Conservation (phyloP, 257 asterid species). For the Penstemon barbatus region DNA sequence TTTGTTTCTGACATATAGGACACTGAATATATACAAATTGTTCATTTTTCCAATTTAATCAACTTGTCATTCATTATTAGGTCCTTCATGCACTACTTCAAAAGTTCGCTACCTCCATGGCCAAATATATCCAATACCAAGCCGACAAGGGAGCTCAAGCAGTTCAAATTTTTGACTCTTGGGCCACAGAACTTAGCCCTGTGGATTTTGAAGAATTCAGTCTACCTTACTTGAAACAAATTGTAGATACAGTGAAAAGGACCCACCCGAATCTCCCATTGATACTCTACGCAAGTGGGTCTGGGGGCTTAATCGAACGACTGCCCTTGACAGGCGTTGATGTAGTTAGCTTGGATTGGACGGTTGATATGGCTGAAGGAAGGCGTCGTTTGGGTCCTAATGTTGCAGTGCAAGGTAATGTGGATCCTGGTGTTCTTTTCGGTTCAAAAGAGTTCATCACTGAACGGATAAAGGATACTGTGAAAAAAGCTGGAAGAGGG, state of each 20-base stretch:
- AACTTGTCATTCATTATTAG: slow-evolving; percentile 29
- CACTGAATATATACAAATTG: not conserved
- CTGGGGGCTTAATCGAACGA: slow-evolving; percentile 97
- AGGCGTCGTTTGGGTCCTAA: slow-evolving; percentile 74
- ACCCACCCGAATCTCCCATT: slow-evolving; percentile 83
- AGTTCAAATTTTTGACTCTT: slow-evolving; percentile 96
- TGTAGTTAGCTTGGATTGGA: slow-evolving; percentile 98
- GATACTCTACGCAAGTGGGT: slow-evolving; percentile 93
- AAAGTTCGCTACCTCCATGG: slow-evolving; percentile 94
- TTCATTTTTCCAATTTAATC: not conserved
- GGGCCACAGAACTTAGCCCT: slow-evolving; percentile 99
- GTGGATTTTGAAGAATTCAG: slow-evolving; percentile 96
- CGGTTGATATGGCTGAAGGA: slow-evolving; percentile 97
- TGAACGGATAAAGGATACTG: slow-evolving; percentile 77
- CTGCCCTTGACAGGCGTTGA: slow-evolving; percentile 88
- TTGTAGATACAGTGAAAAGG: slow-evolving; percentile 71
- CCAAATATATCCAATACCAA: slow-evolving; percentile 80
- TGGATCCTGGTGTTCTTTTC: slow-evolving; percentile 96
- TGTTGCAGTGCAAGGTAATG: slow-evolving; percentile 91
- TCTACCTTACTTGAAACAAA: slow-evolving; percentile 77
- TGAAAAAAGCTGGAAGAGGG: slow-evolving; percentile 85
- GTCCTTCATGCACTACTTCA: slow-evolving; percentile 86
- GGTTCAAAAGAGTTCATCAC: slow-evolving; percentile 96
- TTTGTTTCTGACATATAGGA: not conserved
- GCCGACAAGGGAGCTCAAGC: slow-evolving; percentile 99